Evolutionary conservation across 257 asterid species (phyloP), one percentile per base, ranked within the genome.

Genomic region (Solanum megistacrolobum): DNA sequence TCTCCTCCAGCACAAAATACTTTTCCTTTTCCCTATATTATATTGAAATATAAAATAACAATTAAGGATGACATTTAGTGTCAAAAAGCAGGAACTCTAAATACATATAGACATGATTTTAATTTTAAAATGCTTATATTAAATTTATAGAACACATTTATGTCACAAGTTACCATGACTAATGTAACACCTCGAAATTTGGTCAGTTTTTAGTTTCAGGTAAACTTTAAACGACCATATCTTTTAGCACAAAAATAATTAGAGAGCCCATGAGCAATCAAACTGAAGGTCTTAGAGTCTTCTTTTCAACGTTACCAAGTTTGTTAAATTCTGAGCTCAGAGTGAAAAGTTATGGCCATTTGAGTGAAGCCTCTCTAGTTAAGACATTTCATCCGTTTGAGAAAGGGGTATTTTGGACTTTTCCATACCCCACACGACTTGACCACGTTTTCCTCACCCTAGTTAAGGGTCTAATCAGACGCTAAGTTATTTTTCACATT

Each of bases 1-100:
- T 87, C 89, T 39, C 89, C 89, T 3, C 89, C 89, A 31, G 69
- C 89, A 87, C 78, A 87, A 82, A 87, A 87, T 81, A 83, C 74
- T 87, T 87, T 87, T n/a, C 89, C 89, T 34, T 66, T 82, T 82
- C 89, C 89, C 84, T 78, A 41, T 12, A 31, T 31, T 31, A 31
- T 31, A 25, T 25, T 39, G 36, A 13, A 18, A 25, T 12, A 38
- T 38, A 2, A 36, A 75, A 76, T 76, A 7, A n/a, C 32, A 76
- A 76, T 36, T 12, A 21, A 35, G 14, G 9, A 6, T 74, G 83
- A 23, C 20, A 74, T 10, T 9, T 5, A 38, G 58, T 12, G 16
- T 38, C 34, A n/a, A 18, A 78, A 76, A 39, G 60, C 7, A 75
- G 32, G 21, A 78, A 41, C 12, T 12, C 34, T n/a, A 5, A 23